phyloP scores from a whole-genome alignment of 345 rosid species.

The Lepidium sativum region DNA sequence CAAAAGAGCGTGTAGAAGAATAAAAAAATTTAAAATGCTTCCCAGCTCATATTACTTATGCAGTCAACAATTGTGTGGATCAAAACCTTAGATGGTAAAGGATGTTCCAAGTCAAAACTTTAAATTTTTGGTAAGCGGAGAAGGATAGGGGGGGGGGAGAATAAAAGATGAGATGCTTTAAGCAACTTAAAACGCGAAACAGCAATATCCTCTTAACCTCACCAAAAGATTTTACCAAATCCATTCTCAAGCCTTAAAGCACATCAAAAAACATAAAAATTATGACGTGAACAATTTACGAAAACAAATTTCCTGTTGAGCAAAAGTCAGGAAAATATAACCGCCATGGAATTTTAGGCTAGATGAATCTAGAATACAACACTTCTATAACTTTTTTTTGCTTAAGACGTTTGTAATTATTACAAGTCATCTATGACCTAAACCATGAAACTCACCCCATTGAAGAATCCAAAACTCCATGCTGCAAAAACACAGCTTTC shows the following conservation, averaged over 20 bases:
- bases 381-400: background rate
- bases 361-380: background rate
- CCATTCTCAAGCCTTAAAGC: background rate
- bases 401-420: background rate
- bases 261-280: background rate
- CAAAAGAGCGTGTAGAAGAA: background rate
- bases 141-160: background rate
- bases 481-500: constrained; percentile 87
- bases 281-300: background rate
- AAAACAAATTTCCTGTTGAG: background rate
- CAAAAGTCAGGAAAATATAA: background rate
- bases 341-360: background rate
- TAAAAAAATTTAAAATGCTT: background rate
- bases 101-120: background rate
- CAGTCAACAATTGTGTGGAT: background rate
- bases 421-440: background rate
- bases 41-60: background rate
- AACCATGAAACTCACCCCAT: constrained; percentile 66
- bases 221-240: background rate
- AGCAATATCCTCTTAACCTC: background rate
- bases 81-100: background rate
- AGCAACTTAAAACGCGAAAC: background rate
- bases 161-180: background rate
- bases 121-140: background rate
- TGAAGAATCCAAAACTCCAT: constrained; percentile 89